Evolutionary conservation across 2,329 filamentous ascomycete species (phyloP).

Genomic region (Fonsecaea erecta): DNA sequence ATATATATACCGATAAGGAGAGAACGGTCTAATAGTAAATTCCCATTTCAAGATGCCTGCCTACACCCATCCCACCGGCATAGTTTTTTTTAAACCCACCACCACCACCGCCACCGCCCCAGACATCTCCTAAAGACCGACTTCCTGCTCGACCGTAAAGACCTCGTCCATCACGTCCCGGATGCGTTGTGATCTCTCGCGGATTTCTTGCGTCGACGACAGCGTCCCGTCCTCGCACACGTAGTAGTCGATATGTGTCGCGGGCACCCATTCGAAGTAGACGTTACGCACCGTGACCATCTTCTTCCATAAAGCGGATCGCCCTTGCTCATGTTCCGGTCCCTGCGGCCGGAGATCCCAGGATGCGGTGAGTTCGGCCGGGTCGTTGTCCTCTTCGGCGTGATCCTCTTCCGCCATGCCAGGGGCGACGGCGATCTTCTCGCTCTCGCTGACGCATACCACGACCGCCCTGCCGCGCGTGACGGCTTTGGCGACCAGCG

Average conservation of each 20-base stretch:
- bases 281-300: constrained; percentile 49
- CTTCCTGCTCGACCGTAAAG: constrained; percentile 17
- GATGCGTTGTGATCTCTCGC: constrained; percentile 19
- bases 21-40: too few species aligned
- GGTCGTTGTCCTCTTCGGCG: constrained; percentile 57
- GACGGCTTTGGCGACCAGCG: constrained; percentile 59
- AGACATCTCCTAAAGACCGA: neutral
- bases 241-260: constrained; percentile 58
- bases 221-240: constrained; percentile 59
- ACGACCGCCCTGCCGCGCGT: constrained; percentile 47
- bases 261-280: constrained; percentile 67
- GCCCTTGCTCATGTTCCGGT: neutral
- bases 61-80: too few species aligned
- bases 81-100: too few species aligned
- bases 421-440: constrained; percentile 62
- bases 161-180: constrained; percentile 20
- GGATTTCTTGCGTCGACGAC: constrained; percentile 36
- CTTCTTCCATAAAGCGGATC: constrained; percentile 23
- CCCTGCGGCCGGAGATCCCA: constrained; percentile 21
- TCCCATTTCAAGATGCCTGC: too few species aligned
- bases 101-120: too few species aligned
- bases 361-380: constrained; percentile 51
- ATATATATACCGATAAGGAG: too few species aligned
- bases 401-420: constrained; percentile 53
- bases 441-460: constrained; percentile 62